Conservation (phyloP, 257 asterid species). For the Solanum stenotomum region DNA sequence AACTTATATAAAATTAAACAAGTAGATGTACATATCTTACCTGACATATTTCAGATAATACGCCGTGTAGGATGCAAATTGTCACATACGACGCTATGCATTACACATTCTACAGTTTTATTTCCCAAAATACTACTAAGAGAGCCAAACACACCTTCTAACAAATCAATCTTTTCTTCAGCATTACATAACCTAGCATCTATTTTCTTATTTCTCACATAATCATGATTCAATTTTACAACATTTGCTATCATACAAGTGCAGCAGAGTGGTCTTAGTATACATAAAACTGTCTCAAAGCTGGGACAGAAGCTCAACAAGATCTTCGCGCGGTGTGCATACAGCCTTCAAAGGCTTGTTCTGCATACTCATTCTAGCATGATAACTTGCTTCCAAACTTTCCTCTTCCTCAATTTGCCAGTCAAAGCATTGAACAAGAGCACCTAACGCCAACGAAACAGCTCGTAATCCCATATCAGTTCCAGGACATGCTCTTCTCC, state of each 20-base stretch:
- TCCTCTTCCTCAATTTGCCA: constrained; percentile 19
- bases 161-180: neutral
- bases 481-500: constrained; percentile 22
- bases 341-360: constrained; percentile 36
- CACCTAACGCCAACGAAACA: constrained; percentile 36
- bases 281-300: constrained; percentile 1
- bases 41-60: too few species aligned
- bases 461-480: constrained; percentile 28
- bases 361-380: constrained; percentile 1
- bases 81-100: neutral
- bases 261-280: neutral
- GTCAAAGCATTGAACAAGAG: constrained; percentile 43
- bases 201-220: neutral
- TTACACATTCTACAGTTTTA: neutral
- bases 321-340: constrained; percentile 14
- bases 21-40: too few species aligned
- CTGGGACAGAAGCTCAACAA: constrained; percentile 17
- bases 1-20: too few species aligned
- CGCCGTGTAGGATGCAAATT: too few species aligned
- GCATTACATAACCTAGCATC: neutral
- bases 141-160: neutral
- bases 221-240: neutral
- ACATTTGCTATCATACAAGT: neutral
- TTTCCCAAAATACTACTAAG: neutral
- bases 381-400: constrained; percentile 13